phyloP scores from a whole-genome alignment of 2,329 filamentous ascomycete species.

The Aspergillus costaricaensis region DNA sequence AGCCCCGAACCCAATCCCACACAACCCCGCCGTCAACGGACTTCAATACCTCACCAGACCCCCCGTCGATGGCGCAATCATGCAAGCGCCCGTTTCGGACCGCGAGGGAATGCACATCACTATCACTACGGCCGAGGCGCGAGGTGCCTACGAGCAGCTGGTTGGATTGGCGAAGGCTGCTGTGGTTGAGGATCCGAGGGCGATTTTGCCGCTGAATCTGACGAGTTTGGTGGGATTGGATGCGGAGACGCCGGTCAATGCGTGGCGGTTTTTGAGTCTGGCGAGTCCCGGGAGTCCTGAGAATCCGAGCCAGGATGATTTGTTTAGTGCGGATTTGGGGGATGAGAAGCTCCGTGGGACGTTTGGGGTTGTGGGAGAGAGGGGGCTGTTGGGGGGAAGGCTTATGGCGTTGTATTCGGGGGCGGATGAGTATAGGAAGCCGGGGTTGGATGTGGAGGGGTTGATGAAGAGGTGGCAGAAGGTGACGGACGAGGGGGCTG shows the following conservation, averaged over 20 bases:
- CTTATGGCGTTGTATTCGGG: conserved; percentile 51
- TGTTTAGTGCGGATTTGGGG: conserved; percentile 78
- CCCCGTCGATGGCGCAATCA: conserved; percentile 69
- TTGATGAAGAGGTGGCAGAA: conserved; percentile 47
- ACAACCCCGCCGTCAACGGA: conserved; percentile 30
- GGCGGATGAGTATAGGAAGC: conserved; percentile 48
- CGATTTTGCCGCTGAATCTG: conserved; percentile 38
- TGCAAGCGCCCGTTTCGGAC: conserved; percentile 80
- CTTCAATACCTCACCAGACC: conserved; percentile 47
- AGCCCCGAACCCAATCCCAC: conserved; percentile 42
- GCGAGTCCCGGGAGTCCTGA: conserved; percentile 54
- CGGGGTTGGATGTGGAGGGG: conserved; percentile 48
- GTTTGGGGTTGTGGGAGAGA: conserved; percentile 59
- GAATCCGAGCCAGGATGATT: conserved; percentile 74
- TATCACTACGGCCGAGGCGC: conserved; percentile 25
- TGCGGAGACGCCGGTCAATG: conserved; percentile 51
- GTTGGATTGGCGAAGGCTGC: conserved; percentile 36
- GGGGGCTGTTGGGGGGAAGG: conserved; percentile 41
- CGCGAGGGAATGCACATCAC: conserved; percentile 60
- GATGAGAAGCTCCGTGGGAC: conserved; percentile 59
- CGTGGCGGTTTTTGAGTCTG: conserved; percentile 61
- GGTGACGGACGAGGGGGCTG: conserved; percentile 39
- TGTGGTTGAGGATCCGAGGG: conserved; percentile 13
- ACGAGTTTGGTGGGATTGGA: conserved; percentile 35
- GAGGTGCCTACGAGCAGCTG: conserved; percentile 35